Evolutionary conservation across 345 rosid genomes (phyloP), one percentile per base, ranked within the genome.

Genomic region (Iberis pinnata): DNA sequence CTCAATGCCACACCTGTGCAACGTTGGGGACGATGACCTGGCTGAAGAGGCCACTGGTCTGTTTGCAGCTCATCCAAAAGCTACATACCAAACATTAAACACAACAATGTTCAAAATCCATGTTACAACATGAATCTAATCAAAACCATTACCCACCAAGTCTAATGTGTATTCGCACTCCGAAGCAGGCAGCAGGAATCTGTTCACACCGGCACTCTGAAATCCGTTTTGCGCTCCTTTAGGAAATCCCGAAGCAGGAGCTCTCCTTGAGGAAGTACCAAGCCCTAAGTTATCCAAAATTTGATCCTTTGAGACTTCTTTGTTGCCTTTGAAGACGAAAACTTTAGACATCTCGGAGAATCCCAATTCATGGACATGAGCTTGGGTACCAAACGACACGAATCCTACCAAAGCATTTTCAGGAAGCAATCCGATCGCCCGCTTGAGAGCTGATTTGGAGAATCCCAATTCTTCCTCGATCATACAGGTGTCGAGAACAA

Each of bases 1-100:
- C 85, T 88, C 71, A 93, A 70, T 4, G 99, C 97, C 56, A 93
- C 95, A 53, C 99, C 99, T 0, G 99, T 93, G 57, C 99, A 88
- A 63, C 99, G 70, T 0, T 78, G 75, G 1, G 93, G 65, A 43
- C 99, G 77, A 36, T 54, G 72, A 18, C 95, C 95, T 1, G 79
- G 84, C 31, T 59, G 63, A 41, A 88, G 87, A 10, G 96, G 95
- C 98, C 98, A 93, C 54, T 93, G 99, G 71, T 93, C 97, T 57
- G 87, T 56, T 75, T 93, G 90, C 69, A 93, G 74, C 75, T 93
- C 99, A 76, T 88, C 99, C 92, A 93, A 70, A 44, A 92, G 77
- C 98, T 92, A 51, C 58, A 43, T 16, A 27, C 6, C 11, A n/a
- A n/a, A n/a, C n/a, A n/a, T n/a, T n/a, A n/a, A n/a, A n/a, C n/a